A percentile compares a stretch with the other conserved stretches of the same genome.
Conservation (phyloP, 352 stramenopile genomes). For the Pythium volutum region DNA sequence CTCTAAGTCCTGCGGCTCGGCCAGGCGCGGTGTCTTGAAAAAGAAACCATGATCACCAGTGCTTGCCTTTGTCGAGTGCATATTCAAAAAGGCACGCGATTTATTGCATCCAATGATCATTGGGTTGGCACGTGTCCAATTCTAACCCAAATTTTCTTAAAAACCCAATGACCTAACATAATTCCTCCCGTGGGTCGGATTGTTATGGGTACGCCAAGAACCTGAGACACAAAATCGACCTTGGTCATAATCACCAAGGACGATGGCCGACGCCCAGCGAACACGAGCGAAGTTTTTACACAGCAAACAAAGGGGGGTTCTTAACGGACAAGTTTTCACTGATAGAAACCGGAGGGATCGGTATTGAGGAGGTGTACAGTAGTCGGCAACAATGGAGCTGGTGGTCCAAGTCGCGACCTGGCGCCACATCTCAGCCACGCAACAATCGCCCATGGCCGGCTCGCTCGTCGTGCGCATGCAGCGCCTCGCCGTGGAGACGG, state of each 20-base stretch:
- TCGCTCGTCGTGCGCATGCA: slow-evolving; percentile 8
- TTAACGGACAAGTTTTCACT: neutral
- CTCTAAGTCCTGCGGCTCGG: too few relatives aligned
- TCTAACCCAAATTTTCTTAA: too few relatives aligned
- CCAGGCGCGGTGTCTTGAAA: too few relatives aligned
- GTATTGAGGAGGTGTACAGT: slow-evolving; percentile 15
- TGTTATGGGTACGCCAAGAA: neutral
- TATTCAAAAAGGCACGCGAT: too few relatives aligned
- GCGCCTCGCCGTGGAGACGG: slow-evolving; percentile 5
- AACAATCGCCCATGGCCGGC: neutral
- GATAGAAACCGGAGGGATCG: neutral
- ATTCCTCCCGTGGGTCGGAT: neutral
- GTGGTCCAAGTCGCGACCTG: slow-evolving; percentile 16
- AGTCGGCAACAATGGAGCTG: slow-evolving; percentile 21
- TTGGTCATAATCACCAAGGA: neutral
- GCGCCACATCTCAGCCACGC: slow-evolving; percentile 12
- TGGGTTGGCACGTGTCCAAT: too few relatives aligned
- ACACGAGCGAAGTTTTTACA: slow-evolving; percentile 8
- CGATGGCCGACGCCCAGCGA: neutral
- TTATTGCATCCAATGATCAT: too few relatives aligned
- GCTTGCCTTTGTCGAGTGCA: too few relatives aligned
- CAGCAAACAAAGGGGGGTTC: neutral
- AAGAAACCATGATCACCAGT: too few relatives aligned
- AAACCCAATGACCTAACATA: too few relatives aligned
- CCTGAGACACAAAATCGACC: neutral